Base-by-base conservation (phyloP, 768 basidiomycete species). In the Boletus rex-veris region DNA sequence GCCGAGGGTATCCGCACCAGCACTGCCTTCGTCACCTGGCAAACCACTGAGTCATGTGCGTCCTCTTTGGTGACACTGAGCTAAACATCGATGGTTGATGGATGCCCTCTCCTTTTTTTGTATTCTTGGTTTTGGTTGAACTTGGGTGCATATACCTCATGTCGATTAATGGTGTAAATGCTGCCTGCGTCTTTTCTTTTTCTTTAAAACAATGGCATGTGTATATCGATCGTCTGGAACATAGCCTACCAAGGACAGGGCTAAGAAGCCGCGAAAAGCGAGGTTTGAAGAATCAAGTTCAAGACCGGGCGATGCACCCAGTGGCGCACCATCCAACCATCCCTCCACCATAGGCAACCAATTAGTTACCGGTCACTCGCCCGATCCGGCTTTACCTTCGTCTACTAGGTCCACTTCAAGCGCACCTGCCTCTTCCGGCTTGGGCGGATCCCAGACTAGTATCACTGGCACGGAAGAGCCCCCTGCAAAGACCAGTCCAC, bases 41-140 rank as follows among this genome's bases (percentile, higher is more conserved):
- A 84, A 82, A 68, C 84, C 88, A 61, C 72, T 90, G 77, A 84
- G 81, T 73, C 89, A 92, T 84, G 89, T 92, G 83, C 87, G 89
- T 90, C 80, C 81, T 77, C 81, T 83, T 77, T 76, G 85, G 83
- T 82, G 76, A 75, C 72, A 81, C 67, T 38, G 66, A 69, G 71
- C 59, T 64, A 67, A 74, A 68, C 74, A 77, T 71, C 52, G 68
- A 71, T 78, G 75, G 78, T 83, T 73, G 69, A 73, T 65, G 63
- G 63, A 55, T 61, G 30, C 52, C 40, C 35, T 31, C 58, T 53
- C 53, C 18, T 54, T 57, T 24, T 5, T 35, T 2, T 44, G 46
- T 37, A 53, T 58, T 56, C 26, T 52, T 54, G 51, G 42, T 19
- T 43, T 53, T 47, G 48, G 26, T 53, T 57, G 49, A 51, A 55